Conservation (phyloP, 495 filamentous ascomycete species). For the Evernia prunastri region DNA sequence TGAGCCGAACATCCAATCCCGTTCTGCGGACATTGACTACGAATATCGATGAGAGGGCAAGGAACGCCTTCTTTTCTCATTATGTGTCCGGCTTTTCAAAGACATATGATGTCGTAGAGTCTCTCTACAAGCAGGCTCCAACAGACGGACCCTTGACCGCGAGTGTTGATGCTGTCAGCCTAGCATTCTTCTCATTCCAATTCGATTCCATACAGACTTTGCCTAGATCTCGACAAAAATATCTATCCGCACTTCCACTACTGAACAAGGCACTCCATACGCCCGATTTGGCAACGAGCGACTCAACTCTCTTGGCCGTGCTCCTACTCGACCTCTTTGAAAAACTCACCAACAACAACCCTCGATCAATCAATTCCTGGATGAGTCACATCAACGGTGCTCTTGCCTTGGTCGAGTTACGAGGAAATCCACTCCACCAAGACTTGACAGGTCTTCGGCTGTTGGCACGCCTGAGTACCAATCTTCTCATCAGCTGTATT, state of each 20-base stretch:
- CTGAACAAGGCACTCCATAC: constrained; percentile 20
- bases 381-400: constrained; percentile 33
- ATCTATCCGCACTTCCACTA: constrained; percentile 22
- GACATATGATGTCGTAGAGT: constrained; percentile 24
- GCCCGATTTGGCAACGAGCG: constrained; percentile 11
- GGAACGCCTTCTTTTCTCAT: constrained; percentile 26
- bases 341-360: constrained; percentile 25
- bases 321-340: constrained; percentile 31
- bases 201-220: constrained; percentile 5
- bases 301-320: constrained; percentile 26
- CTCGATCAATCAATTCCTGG: constrained; percentile 19
- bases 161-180: constrained; percentile 27
- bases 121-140: constrained; percentile 16
- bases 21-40: not conserved
- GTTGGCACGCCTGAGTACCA: constrained; percentile 25
- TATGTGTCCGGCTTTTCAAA: constrained; percentile 28
- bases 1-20: not conserved
- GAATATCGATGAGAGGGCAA: constrained; percentile 18
- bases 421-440: constrained; percentile 22
- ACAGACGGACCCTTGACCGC: constrained; percentile 9
- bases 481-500: constrained; percentile 28
- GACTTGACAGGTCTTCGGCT: constrained; percentile 18
- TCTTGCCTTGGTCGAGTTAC: constrained; percentile 29
- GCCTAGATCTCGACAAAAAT: constrained; percentile 18
- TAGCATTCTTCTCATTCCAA: constrained; percentile 26